Conservation (phyloP, 2,329 filamentous ascomycete genomes). For the Teratosphaeria nubilosa region DNA sequence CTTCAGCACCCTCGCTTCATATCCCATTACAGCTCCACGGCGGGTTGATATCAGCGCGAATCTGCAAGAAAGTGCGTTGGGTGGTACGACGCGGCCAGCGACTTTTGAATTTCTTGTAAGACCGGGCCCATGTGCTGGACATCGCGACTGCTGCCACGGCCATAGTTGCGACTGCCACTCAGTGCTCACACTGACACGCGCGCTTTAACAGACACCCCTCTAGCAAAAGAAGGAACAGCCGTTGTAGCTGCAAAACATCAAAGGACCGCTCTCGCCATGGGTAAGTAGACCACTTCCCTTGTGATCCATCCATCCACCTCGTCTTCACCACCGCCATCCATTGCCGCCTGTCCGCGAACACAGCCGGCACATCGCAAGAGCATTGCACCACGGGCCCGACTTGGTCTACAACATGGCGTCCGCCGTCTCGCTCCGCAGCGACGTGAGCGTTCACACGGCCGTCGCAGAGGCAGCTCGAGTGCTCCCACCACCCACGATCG, state of each 20-base stretch:
- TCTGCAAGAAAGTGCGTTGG: neutral
- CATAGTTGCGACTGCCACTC: neutral
- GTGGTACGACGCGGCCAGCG: slow-evolving; percentile 3
- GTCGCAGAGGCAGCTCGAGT: neutral
- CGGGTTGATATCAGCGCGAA: neutral
- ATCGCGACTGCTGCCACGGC: neutral
- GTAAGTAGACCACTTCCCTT: slow-evolving; percentile 18
- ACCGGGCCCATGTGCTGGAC: neutral
- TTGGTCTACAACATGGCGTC: slow-evolving; percentile 10
- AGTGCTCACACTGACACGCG: slow-evolving; percentile 11
- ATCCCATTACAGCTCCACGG: neutral
- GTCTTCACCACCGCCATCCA: slow-evolving; percentile 9
- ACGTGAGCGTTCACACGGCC: neutral
- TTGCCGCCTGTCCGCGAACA: slow-evolving; percentile 6
- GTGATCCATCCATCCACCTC: slow-evolving; percentile 8
- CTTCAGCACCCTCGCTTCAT: neutral
- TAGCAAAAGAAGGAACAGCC: slow-evolving; percentile 16
- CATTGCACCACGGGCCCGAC: slow-evolving; percentile 3
- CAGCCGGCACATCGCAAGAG: slow-evolving; percentile 6
- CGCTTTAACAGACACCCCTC: slow-evolving; percentile 8
- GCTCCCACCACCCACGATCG: neutral
- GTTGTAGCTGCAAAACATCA: slow-evolving; percentile 13
- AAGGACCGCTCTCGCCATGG: slow-evolving; percentile 22
- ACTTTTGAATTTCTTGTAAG: slow-evolving; percentile 5
- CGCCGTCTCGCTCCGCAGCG: neutral